Evolutionary conservation across 2,329 filamentous ascomycete species (phyloP).

Genomic region (Byssothecium circinans): DNA sequence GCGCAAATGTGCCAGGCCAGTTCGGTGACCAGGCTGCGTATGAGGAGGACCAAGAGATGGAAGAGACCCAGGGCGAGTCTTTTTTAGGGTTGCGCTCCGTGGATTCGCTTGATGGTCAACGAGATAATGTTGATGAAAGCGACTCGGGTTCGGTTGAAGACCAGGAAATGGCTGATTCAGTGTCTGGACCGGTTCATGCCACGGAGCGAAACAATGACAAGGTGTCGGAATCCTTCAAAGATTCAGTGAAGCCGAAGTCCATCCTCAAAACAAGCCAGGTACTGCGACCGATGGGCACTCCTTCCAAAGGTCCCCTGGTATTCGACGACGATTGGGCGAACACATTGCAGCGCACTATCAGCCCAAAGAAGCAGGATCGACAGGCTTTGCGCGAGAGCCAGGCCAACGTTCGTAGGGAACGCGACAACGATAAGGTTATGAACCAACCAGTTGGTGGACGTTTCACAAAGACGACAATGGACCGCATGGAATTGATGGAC

Average conservation of each 20-base stretch:
- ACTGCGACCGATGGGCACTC: conserved; percentile 48
- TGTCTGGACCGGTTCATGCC: conserved; percentile 71
- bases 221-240: conserved; percentile 31
- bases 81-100: conserved; percentile 93
- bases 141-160: conserved; percentile 74
- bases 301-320: conserved; percentile 55
- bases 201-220: conserved; percentile 65
- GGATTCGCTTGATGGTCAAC: conserved; percentile 67
- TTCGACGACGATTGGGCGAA: conserved; percentile 87
- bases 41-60: conserved; percentile 62
- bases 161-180: conserved; percentile 77
- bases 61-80: conserved; percentile 60
- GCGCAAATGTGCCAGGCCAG: conserved; percentile 69
- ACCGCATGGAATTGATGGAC: conserved; percentile 86
- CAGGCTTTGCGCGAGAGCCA: conserved; percentile 69
- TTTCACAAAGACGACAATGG: conserved; percentile 73
- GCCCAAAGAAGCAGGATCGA: conserved; percentile 88
- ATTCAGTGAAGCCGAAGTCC: conserved; percentile 48
- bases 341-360: conserved; percentile 90
- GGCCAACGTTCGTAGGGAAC: conserved; percentile 58
- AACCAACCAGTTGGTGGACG: conserved; percentile 39
- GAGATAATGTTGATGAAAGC: conserved; percentile 62
- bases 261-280: conserved; percentile 50
- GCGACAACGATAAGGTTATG: conserved; percentile 39
- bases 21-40: conserved; percentile 68